Conservation (phyloP, 352 stramenopile genomes). For the Phytopythium sindhum region DNA sequence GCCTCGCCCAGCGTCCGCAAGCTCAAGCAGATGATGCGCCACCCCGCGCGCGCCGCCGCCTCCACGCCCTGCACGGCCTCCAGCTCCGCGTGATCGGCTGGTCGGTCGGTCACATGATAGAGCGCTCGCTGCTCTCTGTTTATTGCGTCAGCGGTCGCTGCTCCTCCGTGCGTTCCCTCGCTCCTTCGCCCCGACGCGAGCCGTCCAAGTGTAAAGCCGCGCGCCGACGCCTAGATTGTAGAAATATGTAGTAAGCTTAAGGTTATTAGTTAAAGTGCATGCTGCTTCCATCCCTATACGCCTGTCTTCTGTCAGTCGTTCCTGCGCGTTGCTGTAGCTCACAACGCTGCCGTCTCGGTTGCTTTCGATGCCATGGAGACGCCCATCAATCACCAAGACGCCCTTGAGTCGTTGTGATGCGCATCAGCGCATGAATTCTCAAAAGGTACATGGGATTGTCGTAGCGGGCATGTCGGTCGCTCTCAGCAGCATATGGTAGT, state of each 20-base stretch:
- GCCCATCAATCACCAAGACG: too few species aligned
- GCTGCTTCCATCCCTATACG: background rate
- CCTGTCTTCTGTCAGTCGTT: too few species aligned
- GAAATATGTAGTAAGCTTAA: slow-evolving; percentile 6
- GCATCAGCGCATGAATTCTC: too few species aligned
- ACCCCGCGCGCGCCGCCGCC: slow-evolving; percentile 20
- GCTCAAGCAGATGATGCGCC: slow-evolving; percentile 52
- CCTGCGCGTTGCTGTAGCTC: too few species aligned
- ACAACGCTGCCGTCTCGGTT: too few species aligned
- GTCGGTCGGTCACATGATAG: background rate
- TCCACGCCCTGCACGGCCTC: slow-evolving; percentile 29
- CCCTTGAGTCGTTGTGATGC: too few species aligned
- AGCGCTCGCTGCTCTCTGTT: background rate
- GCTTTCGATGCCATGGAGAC: too few species aligned
- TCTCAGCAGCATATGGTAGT: too few species aligned
- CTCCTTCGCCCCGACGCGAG: too few species aligned
- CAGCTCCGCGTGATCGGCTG: slow-evolving; percentile 20
- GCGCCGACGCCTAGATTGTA: slow-evolving; percentile 2
- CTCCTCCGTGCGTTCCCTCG: background rate
- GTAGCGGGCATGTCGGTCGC: too few species aligned
- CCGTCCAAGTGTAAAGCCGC: too few species aligned
- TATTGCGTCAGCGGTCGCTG: background rate
- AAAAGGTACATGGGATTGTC: too few species aligned
- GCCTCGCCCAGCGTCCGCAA: slow-evolving; percentile 69
- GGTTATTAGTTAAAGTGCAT: slow-evolving; percentile 5